Conservation (phyloP, 805 yeast species). For the Candida nanaspora region DNA sequence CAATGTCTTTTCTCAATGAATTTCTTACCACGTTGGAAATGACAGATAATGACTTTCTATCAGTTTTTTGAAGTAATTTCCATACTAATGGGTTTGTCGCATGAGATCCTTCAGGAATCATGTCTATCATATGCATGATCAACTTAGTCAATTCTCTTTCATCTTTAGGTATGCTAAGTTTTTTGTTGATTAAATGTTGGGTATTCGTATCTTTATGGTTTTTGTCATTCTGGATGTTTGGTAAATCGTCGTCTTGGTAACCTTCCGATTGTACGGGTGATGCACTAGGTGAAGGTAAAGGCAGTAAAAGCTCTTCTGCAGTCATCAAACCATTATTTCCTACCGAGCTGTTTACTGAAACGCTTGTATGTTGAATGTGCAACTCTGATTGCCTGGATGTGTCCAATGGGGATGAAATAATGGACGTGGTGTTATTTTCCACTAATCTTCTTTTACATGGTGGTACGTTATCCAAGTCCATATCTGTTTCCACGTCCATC, state of each 20-base stretch:
- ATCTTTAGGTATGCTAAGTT: background rate
- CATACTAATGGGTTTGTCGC: conserved; percentile 38
- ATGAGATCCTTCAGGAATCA: conserved; percentile 40
- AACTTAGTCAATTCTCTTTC: conserved; percentile 30
- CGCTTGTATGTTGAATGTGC: background rate
- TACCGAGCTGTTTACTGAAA: conserved; percentile 1
- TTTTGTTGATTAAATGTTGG: background rate
- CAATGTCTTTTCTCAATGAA: conserved; percentile 65
- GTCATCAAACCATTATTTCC: conserved; percentile 4
- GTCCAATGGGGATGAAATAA: background rate
- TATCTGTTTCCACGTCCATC: conserved; percentile 7
- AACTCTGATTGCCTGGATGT: background rate
- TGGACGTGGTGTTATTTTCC: background rate
- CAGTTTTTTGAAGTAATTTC: conserved; percentile 48
- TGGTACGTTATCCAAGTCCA: background rate
- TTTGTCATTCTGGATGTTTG: conserved; percentile 12
- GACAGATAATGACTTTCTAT: conserved; percentile 55
- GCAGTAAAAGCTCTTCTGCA: conserved; percentile 35
- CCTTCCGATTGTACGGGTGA: conserved; percentile 39
- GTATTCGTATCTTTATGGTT: background rate
- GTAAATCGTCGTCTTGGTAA: conserved; percentile 12
- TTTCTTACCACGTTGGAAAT: conserved; percentile 43
- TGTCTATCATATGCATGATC: conserved; percentile 24
- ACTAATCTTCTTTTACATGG: background rate
- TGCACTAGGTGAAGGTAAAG: conserved; percentile 65